Evolutionary conservation across 352 stramenopile genomes (phyloP).

Genomic region (Phytophthora rubi): DNA sequence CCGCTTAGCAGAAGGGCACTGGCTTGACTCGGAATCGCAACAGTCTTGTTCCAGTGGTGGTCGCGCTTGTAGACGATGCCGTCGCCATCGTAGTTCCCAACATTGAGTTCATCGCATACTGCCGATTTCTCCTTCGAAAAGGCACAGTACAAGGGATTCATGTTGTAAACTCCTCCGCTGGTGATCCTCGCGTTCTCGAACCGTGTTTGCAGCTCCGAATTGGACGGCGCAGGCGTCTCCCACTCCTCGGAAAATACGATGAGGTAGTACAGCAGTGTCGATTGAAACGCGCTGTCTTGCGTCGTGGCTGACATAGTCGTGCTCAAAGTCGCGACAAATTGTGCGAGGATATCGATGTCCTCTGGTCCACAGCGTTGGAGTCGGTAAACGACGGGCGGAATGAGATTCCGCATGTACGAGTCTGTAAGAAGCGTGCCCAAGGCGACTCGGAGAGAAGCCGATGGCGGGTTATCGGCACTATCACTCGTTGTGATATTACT

Average conservation of each 20-base stretch:
- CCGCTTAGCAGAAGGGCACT: constrained; percentile 51
- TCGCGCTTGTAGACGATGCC: constrained; percentile 51
- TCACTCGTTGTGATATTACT: background rate
- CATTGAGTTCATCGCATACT: constrained; percentile 18
- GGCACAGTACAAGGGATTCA: background rate
- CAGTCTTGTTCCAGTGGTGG: constrained; percentile 54
- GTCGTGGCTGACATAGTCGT: background rate
- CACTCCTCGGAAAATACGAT: constrained; percentile 53
- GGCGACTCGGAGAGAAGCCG: constrained; percentile 18
- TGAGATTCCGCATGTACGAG: constrained; percentile 27
- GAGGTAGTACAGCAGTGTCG: constrained; percentile 48
- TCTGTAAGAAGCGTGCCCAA: constrained; percentile 36
- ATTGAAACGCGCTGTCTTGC: constrained; percentile 29
- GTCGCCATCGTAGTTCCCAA: constrained; percentile 14
- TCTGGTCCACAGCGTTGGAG: constrained; percentile 32
- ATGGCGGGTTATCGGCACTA: constrained; percentile 10
- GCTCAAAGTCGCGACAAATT: constrained; percentile 11
- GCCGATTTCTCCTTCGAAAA: too few relatives aligned
- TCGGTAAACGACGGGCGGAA: constrained; percentile 36
- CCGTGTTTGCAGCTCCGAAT: background rate
- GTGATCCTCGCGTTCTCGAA: constrained; percentile 25
- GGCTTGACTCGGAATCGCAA: constrained; percentile 37
- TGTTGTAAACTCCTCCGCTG: constrained; percentile 11
- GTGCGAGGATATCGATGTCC: constrained; percentile 26
- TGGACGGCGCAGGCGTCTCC: constrained; percentile 30